Base-by-base conservation (phyloP, 768 basidiomycete species). In the Ephemerocybe angulata region DNA sequence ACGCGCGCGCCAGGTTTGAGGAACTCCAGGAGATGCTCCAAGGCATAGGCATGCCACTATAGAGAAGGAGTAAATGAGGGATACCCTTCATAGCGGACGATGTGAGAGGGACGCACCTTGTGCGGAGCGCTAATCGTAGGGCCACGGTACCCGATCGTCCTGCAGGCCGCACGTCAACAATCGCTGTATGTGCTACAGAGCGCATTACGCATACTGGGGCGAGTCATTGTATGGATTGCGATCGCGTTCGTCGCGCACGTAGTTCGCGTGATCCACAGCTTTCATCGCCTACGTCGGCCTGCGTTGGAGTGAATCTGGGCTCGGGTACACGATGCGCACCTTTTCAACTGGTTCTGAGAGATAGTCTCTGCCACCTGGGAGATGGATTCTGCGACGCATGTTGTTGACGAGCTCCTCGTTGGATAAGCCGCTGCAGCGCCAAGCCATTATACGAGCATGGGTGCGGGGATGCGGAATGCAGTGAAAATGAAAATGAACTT, bases 41-140 rank as follows among this genome's bases (percentile, higher is more conserved):
- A 67, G 0, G 96, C 94, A 57, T 94, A 85, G 0, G 93, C 93
- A 58, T 97, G 94, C 88, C n/a, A n/a, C n/a, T 89, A 19, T n/a
- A 25, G 11, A 22, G 8, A 51, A 19, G n/a, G n/a, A n/a, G n/a
- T n/a, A n/a, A n/a, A n/a, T n/a, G n/a, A n/a, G n/a, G n/a, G n/a
- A n/a, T n/a, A n/a, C n/a, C n/a, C n/a, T n/a, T n/a, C n/a, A n/a
- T n/a, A n/a, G n/a, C n/a, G n/a, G n/a, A n/a, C 46, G n/a, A 41
- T 29, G 10, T 37, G 19, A 10, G 43, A n/a, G 21, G 25, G 27
- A 63, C 65, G 50, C n/a, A 87, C 89, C 95, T 98, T 98, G 67
- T 99, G 96, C 1, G 96, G 96, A 0, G 96, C 96, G 35, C 89
- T 92, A 58, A 99, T 98, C 0, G 96, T 99, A 13, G 94, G 95